Percentiles rank a stretch among this genome's conserved stretches.
Evolutionary conservation across 1,284 basidiomycete genomes (phyloP).

Genomic region (Trametes hirsuta): DNA sequence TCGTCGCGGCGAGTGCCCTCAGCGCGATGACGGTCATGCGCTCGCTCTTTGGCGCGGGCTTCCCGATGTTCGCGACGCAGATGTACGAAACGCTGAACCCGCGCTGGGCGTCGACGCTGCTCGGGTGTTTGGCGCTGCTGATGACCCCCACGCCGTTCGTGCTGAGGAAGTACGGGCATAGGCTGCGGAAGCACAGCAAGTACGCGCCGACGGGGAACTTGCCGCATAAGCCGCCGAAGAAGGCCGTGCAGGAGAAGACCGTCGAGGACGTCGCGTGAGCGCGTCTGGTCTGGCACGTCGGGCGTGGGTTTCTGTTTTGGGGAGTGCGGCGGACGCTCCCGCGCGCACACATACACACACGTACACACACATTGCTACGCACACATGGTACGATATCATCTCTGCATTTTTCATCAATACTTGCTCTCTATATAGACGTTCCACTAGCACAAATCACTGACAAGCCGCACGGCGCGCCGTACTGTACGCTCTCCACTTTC

Average conservation of each 20-base stretch:
- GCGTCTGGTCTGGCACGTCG: not conserved
- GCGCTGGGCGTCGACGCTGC: constrained; percentile 40
- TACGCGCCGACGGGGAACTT: constrained; percentile 30
- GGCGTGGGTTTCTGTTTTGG: no score
- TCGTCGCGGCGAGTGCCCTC: constrained; percentile 42
- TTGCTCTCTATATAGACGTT: no score
- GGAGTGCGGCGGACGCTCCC: no score
- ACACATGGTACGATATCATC: no score
- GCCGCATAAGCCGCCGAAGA: constrained; percentile 12
- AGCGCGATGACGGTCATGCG: constrained; percentile 40
- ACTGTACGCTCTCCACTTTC: no score
- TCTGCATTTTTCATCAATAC: no score
- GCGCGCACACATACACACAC: no score
- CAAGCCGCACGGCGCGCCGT: no score
- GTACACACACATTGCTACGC: no score
- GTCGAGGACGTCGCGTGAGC: not conserved
- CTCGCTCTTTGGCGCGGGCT: constrained; percentile 39
- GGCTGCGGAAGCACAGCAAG: constrained; percentile 31
- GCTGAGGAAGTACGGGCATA: constrained; percentile 31
- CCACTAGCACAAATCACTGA: no score
- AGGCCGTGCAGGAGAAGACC: constrained; percentile 14
- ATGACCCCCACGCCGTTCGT: constrained; percentile 41
- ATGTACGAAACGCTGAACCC: constrained; percentile 40
- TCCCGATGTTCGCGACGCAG: constrained; percentile 42
- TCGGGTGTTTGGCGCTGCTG: constrained; percentile 34